Evolutionary conservation across 495 filamentous ascomycete species (phyloP).

Genomic region (Copromyces sp.): DNA sequence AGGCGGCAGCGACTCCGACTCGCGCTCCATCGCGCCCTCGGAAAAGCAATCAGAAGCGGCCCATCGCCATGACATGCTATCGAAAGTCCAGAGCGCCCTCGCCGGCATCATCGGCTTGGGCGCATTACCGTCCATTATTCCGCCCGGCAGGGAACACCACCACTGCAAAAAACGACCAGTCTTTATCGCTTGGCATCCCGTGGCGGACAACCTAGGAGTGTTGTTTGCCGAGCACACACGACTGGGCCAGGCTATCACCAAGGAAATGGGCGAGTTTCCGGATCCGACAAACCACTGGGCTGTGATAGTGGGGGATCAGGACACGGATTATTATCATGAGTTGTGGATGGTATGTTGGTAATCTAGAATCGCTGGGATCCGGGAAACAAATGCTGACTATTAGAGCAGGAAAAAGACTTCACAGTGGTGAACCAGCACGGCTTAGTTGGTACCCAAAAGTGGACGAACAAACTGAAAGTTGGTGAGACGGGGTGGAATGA

Average conservation of each 20-base stretch:
- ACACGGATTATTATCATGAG: slow-evolving; percentile 30
- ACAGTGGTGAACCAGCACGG: not conserved
- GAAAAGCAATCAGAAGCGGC: not conserved
- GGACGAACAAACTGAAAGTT: slow-evolving; percentile 25
- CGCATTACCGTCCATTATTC: not conserved
- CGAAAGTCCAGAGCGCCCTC: not conserved
- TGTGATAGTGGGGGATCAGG: slow-evolving; percentile 27
- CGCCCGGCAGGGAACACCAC: not conserved
- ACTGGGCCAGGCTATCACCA: slow-evolving; percentile 32
- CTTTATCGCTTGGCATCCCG: slow-evolving; percentile 38
- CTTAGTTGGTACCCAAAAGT: not conserved
- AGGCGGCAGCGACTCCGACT: not conserved
- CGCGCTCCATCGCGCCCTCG: not conserved
- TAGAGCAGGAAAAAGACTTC: slow-evolving; percentile 25
- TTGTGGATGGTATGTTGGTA: slow-evolving; percentile 27
- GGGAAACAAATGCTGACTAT: not conserved
- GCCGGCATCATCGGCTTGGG: not conserved
- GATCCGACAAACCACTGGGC: slow-evolving; percentile 44
- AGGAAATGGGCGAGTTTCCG: slow-evolving; percentile 30
- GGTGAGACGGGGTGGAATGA: slow-evolving; percentile 39
- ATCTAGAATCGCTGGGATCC: not conserved
- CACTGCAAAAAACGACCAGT: slow-evolving; percentile 11
- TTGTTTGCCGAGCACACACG: slow-evolving; percentile 37
- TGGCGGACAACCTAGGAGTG: slow-evolving; percentile 29
- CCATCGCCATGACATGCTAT: not conserved